Evolutionary conservation across 176 grass and related monocot species (phyloP), one percentile per base, ranked within the genome.

Genomic region (Lolium perenne): DNA sequence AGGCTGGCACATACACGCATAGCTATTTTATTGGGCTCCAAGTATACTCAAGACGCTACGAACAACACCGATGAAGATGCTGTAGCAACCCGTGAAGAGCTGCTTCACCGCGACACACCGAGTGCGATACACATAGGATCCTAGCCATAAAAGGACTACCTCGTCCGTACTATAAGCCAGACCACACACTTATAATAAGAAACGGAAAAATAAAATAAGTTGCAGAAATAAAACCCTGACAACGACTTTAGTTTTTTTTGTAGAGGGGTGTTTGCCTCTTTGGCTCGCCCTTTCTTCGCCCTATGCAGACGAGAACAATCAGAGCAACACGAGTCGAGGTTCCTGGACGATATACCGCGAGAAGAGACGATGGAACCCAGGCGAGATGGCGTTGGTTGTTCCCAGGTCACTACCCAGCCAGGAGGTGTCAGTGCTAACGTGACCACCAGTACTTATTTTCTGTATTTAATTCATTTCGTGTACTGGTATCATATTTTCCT

Each of bases 361-460:
- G 20, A 59, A 18, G 54, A 56, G 0, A 61, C n/a, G 58, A 60
- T 4, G 11, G 7, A 29, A 65, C 5, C 12, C 80, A 83, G 63
- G 53, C 41, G 43, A 14, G 50, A 80, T 20, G 55, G 40, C 50
- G 26, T 67, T 48, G 17, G 86, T 88, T 78, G 86, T 71, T 78
- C 41, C 41, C 41, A 43, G 41, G 41, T 43, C 41, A 43, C 41
- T 43, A 43, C 41, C 41, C 41, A 43, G 41, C 41, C 41, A 43
- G 41, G 41, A 43, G 41, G 41, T 43, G 41, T 43, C 41, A 43
- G 41, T 43, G 41, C 41, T 43, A 43, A 43, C 41, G 41, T 43
- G 41, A 43, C 6, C 41, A 43, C 41, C 41, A 43, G 41, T 43
- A 43, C 41, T 43, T 7, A 43, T 43, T 43, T 43, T 7, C 41